Conservation (phyloP, 148 eudicot species). For the Persicaria tinctoria region DNA sequence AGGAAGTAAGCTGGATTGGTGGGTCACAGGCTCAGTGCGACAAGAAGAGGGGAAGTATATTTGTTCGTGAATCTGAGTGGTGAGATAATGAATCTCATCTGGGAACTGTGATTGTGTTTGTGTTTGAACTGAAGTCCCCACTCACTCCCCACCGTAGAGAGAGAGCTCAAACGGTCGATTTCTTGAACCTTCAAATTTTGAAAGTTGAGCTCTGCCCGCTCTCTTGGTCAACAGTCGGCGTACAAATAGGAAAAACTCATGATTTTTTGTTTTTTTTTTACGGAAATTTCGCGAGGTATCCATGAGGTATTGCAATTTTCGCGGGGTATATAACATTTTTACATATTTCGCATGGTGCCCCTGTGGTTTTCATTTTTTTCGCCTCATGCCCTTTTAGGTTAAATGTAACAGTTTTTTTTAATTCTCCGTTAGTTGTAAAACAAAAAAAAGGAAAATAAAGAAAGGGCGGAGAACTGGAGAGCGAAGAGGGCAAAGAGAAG, state of each 20-base stretch:
- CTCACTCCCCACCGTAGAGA: background rate
- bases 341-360: no score
- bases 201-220: constrained; percentile 5
- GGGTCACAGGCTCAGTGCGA: background rate
- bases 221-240: background rate
- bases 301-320: no score
- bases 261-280: no score
- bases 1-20: background rate
- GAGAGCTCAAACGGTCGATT: constrained; percentile 14
- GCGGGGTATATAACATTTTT: no score
- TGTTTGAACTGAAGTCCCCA: background rate
- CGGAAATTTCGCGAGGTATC: no score
- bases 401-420: no score
- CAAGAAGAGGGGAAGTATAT: background rate
- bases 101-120: background rate
- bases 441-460: no score
- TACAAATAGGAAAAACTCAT: background rate
- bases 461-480: no score
- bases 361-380: no score
- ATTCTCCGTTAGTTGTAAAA: no score
- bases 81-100: background rate
- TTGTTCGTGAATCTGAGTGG: background rate
- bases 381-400: no score
- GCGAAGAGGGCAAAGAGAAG: no score
- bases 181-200: constrained; percentile 1